A percentile compares a stretch with the other conserved stretches of the same genome.
Evolutionary conservation across 805 yeast species (phyloP).

Genomic region (Torulaspora quercuum): DNA sequence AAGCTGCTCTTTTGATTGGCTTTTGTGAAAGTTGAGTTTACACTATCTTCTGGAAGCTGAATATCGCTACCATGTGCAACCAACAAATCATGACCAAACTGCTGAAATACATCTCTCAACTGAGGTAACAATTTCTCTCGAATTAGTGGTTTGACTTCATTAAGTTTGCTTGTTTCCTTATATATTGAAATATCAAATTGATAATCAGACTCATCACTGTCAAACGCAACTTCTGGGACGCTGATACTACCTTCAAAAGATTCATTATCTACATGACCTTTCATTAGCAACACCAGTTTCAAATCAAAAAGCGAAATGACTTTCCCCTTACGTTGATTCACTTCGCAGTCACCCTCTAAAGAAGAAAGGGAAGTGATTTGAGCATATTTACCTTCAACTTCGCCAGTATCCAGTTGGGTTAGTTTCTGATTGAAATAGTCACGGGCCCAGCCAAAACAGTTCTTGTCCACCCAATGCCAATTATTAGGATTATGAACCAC

Average conservation of each 20-base stretch:
- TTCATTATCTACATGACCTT: slow-evolving; percentile 43
- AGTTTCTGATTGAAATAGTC: slow-evolving; percentile 66
- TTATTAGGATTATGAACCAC: slow-evolving; percentile 95
- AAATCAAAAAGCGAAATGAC: slow-evolving; percentile 89
- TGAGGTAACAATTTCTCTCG: slow-evolving; percentile 63
- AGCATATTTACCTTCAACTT: slow-evolving; percentile 27
- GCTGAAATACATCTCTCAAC: slow-evolving; percentile 54
- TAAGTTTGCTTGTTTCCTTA: slow-evolving; percentile 49
- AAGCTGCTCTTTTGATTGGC: slow-evolving; percentile 42
- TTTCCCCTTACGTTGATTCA: slow-evolving; percentile 94
- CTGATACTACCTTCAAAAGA: slow-evolving; percentile 67
- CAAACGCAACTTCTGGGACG: slow-evolving; percentile 92
- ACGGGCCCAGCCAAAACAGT: slow-evolving; percentile 89
- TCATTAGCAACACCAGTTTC: slow-evolving; percentile 56
- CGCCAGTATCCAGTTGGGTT: slow-evolving; percentile 44
- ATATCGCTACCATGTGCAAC: slow-evolving; percentile 76
- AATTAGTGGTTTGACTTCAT: slow-evolving; percentile 49
- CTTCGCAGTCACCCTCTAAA: slow-evolving; percentile 94
- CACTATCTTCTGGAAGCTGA: slow-evolving; percentile 72
- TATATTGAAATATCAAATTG: slow-evolving; percentile 75
- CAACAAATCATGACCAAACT: slow-evolving; percentile 78
- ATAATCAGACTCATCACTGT: slow-evolving; percentile 77
- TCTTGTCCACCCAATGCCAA: slow-evolving; percentile 99
- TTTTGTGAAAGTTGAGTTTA: slow-evolving; percentile 52
- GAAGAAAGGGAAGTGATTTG: slow-evolving; percentile 38